A percentile compares a stretch with the other conserved stretches of the same genome.
These are phyloP conservation scores for Vicia villosa DNA, from an alignment of 306 rosid genomes.

Conservation along the genomic window DNA sequence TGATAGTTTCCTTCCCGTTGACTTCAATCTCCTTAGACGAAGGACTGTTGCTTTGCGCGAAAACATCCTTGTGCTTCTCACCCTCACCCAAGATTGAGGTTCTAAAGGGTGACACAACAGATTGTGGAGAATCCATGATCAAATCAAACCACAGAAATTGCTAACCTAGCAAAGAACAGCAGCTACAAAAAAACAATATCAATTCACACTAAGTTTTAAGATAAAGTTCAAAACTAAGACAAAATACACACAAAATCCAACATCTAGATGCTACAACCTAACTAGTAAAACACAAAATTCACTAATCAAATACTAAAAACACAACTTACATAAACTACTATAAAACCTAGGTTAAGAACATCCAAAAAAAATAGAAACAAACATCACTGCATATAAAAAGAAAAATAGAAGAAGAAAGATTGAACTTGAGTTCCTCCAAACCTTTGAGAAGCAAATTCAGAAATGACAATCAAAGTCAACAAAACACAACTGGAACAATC, in stretches of 20 bases:
- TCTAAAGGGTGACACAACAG: constrained; percentile 83
- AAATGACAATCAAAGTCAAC: constrained; percentile 36
- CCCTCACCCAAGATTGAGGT: constrained; percentile 51
- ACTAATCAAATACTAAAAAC: constrained; percentile 15
- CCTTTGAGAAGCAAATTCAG: constrained; percentile 30
- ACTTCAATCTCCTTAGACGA: constrained; percentile 55
- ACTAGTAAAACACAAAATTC: constrained; percentile 11
- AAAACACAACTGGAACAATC: constrained; percentile 23
- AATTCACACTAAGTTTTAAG: constrained; percentile 25
- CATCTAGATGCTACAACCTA: not conserved
- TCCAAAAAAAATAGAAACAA: constrained; percentile 28
- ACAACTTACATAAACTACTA: constrained; percentile 15
- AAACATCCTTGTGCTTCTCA: constrained; percentile 58
- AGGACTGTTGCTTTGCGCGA: constrained; percentile 31
- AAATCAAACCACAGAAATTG: constrained; percentile 21
- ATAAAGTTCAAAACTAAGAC: constrained; percentile 22
- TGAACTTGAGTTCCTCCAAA: constrained; percentile 33
- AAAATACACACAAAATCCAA: not conserved
- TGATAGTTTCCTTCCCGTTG: constrained; percentile 55
- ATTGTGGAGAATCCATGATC: constrained; percentile 87
- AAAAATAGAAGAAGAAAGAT: constrained; percentile 20
- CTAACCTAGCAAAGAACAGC: constrained; percentile 49
- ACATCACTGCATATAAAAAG: constrained; percentile 19
- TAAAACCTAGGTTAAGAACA: constrained; percentile 33
- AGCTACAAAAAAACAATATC: constrained; percentile 23